phyloP scores from a whole-genome alignment of 208 protist genomes.

The Wallacemonas sp. region DNA sequence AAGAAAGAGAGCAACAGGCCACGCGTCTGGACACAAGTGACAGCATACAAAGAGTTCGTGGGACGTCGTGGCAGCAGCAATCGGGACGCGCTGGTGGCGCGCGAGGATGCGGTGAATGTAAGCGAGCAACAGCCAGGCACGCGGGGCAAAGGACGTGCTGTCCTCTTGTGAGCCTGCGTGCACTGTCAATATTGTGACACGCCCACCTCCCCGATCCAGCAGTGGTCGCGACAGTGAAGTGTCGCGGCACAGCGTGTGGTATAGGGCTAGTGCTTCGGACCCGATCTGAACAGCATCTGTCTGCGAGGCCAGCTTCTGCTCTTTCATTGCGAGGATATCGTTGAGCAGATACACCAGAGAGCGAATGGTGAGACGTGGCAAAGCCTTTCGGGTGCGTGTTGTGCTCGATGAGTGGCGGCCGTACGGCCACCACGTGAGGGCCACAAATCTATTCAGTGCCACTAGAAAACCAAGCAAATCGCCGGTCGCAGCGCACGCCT shows the following conservation, averaged over 20 bases:
- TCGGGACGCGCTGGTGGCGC: conserved; percentile 38
- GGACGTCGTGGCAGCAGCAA: conserved; percentile 50
- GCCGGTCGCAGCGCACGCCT: not conserved
- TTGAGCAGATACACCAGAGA: conserved; percentile 6
- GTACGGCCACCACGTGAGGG: too few species aligned
- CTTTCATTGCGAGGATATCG: not conserved
- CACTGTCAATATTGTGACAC: conserved; percentile 16
- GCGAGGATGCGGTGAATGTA: conserved; percentile 34
- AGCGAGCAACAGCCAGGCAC: conserved; percentile 31
- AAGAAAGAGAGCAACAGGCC: conserved; percentile 48
- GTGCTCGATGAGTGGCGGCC: too few species aligned
- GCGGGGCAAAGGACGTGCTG: not conserved
- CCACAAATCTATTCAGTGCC: not conserved
- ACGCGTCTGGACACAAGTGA: conserved; percentile 23
- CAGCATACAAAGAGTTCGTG: conserved; percentile 29
- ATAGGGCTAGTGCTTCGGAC: conserved; percentile 8
- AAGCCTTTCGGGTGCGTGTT: not conserved
- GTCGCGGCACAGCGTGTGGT: conserved; percentile 28
- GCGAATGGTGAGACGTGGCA: not conserved
- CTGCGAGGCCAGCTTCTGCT: not conserved
- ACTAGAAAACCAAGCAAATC: not conserved
- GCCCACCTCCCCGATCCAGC: conserved; percentile 17
- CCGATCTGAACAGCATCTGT: not conserved
- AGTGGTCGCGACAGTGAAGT: conserved; percentile 18
- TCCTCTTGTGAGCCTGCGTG: not conserved